Percentiles rank a stretch among this genome's conserved stretches.
Evolutionary conservation across 441 rosid genomes (phyloP).

Genomic region (Populus hybrid): DNA sequence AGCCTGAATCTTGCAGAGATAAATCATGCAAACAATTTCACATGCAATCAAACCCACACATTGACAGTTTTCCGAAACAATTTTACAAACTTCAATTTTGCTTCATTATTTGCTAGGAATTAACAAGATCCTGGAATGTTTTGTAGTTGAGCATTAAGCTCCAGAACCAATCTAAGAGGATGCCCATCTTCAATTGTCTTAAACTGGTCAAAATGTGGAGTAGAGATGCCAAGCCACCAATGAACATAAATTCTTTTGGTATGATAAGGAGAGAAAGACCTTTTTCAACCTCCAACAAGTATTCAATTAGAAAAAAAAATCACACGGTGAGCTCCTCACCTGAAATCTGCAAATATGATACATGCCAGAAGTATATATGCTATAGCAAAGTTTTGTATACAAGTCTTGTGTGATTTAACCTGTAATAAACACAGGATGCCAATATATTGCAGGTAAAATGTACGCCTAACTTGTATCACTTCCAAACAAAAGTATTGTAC

Average conservation of each 20-base stretch:
- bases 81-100: not conserved
- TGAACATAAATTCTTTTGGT: not conserved
- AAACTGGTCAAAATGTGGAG: not conserved
- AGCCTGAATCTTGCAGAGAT: slow-evolving; percentile 5
- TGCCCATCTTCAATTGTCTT: not conserved
- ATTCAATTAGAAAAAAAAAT: not conserved
- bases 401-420: not conserved
- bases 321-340: not conserved
- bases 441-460: not conserved
- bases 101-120: not conserved
- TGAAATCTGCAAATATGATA: not conserved
- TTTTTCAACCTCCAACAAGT: not conserved
- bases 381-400: not conserved
- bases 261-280: not conserved
- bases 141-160: not conserved
- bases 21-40: not conserved
- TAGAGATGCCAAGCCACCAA: not conserved
- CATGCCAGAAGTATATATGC: not conserved
- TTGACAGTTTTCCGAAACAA: not conserved
- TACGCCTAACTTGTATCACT: not conserved
- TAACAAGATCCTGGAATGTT: not conserved
- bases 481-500: not conserved
- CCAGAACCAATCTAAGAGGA: not conserved
- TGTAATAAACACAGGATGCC: not conserved
- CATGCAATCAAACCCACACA: not conserved